phyloP scores from a whole-genome alignment of 441 rosid genomes.

The Corymbia citriodora region DNA sequence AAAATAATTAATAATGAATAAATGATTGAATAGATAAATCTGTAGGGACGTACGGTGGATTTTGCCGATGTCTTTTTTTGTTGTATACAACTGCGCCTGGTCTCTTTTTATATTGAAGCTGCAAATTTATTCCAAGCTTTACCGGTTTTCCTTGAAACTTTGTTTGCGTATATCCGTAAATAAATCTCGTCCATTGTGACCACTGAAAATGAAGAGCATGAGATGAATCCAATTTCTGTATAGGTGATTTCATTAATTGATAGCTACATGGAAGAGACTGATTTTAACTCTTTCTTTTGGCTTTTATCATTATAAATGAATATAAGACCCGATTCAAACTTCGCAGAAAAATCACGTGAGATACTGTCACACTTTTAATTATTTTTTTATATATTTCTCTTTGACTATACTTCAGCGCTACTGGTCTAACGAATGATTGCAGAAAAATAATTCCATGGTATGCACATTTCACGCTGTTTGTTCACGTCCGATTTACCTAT shows the following conservation, averaged over 20 bases:
- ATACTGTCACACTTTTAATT: neutral
- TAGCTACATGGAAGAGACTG: neutral
- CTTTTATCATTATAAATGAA: neutral
- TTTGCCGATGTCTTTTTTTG: neutral
- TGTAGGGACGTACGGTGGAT: neutral
- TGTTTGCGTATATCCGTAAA: fast-evolving
- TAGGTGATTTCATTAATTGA: neutral
- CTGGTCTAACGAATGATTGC: neutral
- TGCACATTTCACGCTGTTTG: neutral
- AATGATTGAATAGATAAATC: neutral
- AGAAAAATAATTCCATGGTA: neutral
- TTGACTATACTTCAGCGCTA: neutral
- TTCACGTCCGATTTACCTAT: neutral
- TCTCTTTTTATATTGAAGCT: no score
- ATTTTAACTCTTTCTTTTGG: neutral
- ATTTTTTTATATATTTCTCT: neutral
- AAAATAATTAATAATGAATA: neutral
- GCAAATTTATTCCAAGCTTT: neutral
- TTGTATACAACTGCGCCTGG: neutral
- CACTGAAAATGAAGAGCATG: neutral
- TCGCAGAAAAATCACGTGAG: neutral
- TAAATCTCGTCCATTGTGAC: neutral
- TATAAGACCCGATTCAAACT: neutral
- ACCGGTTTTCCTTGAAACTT: neutral
- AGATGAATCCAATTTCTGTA: neutral